Base-by-base conservation (phyloP, 805 yeast species). In the Saturnispora gosingensis region DNA sequence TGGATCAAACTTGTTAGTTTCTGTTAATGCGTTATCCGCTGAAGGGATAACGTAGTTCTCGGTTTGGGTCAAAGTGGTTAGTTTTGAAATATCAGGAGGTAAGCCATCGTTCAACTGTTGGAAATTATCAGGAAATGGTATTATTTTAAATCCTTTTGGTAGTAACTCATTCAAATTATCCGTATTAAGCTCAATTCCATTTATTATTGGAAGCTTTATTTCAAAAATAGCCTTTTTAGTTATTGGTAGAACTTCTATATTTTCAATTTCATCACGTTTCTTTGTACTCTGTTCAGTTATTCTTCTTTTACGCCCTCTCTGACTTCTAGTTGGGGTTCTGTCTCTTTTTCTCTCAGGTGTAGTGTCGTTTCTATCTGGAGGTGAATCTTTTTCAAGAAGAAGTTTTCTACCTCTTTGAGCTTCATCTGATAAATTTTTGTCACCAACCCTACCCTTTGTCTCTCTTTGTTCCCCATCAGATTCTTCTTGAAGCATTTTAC, bases 21-120 rank as follows among this genome's bases (percentile, higher is more conserved):
- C 56, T 30, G 61, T 32, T 56, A 54, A 30, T 9, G 47, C 51
- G 13, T 57, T 63, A 18, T 71, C 70, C 16, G 66, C 75, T 22
- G 79, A 81, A 0, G 87, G 87, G 32, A 82, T 74, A 56, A 70
- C 65, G 55, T 77, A 83, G 0, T 75, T 70, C 18, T 61, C 66
- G 43, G 62, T 59, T 7, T 64, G 59, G 6, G 44, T 28, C 22
- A 54, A 28, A 3, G 22, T 13, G 11, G 48, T 40, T 40, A 59
- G 55, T 15, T 53, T 46, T 2, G 64, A 53, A 34, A 68, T 55
- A 55, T 75, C 77, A 0, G 75, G 73, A 0, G 75, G 73, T 0
- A 67, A n/a, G 44, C 56, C 43, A 3, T 65, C 62, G 42, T 59
- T 51, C 35, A 62, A 51, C 2, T 74, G 80, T n/a, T 59, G 59